Evolutionary conservation across 2,329 filamentous ascomycete species (phyloP).

Genomic region (Pseudogymnoascus sp.): DNA sequence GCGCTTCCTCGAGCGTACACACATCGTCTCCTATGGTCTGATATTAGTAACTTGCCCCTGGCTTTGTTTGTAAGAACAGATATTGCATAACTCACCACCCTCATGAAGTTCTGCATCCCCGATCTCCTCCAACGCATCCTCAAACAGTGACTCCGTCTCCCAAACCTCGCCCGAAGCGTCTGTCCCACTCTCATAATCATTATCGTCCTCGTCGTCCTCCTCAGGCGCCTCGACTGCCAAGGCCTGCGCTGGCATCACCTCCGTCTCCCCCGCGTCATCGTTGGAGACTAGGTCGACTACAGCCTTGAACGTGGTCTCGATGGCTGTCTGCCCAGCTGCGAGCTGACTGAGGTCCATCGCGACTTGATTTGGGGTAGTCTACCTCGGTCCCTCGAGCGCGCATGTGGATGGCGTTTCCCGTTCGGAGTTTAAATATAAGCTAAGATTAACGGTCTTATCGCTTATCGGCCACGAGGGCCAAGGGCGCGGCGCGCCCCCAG

Average conservation of each 20-base stretch:
- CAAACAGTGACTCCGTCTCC: constrained; percentile 38
- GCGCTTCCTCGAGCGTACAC: constrained; percentile 62
- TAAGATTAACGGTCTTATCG: constrained; percentile 4
- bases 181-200: constrained; percentile 14
- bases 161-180: constrained; percentile 23
- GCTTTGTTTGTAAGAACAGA: neutral
- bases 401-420: constrained; percentile 13
- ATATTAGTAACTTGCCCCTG: neutral
- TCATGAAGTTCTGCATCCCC: constrained; percentile 37
- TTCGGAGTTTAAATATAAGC: constrained; percentile 8
- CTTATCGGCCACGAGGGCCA: neutral
- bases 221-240: neutral
- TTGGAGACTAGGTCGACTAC: constrained; percentile 16
- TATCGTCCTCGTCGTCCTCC: constrained; percentile 15
- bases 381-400: constrained; percentile 14
- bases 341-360: constrained; percentile 27
- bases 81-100: constrained; percentile 30
- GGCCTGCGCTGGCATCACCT: neutral
- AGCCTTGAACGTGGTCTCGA: constrained; percentile 26
- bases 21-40: constrained; percentile 13
- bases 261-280: constrained; percentile 6
- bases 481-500: neutral
- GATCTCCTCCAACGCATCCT: constrained; percentile 39
- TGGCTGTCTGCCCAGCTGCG: constrained; percentile 26
- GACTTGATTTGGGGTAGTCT: constrained; percentile 23